Conservation (phyloP, 106 monocot genomes). For the Acorus calamus region DNA sequence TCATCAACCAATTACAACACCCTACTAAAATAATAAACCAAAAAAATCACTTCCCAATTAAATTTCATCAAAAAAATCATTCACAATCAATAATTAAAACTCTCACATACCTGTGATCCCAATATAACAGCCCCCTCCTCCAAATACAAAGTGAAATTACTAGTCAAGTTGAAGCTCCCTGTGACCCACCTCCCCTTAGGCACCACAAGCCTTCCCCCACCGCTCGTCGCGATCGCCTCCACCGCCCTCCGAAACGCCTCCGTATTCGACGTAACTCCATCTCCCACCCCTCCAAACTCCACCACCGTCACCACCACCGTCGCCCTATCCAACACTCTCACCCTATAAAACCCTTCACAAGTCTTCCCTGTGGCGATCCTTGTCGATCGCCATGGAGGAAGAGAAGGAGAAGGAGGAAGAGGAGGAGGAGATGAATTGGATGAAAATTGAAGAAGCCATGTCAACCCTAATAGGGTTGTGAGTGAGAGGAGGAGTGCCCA, state of each 20-base stretch:
- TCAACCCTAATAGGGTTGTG: conserved; percentile 14
- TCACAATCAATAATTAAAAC: background rate
- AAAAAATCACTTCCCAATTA: background rate
- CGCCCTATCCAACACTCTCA: conserved; percentile 10
- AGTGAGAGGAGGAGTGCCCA: conserved; percentile 16
- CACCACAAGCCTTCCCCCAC: conserved; percentile 61
- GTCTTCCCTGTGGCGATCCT: background rate
- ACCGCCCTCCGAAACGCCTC: conserved; percentile 50
- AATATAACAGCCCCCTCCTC: conserved; percentile 76
- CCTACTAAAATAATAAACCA: background rate
- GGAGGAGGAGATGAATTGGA: conserved; percentile 5
- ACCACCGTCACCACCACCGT: conserved; percentile 19
- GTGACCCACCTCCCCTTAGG: conserved; percentile 74
- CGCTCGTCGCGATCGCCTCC: conserved; percentile 20
- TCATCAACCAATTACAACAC: too few relatives aligned
- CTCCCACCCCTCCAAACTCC: conserved; percentile 76
- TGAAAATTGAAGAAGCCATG: background rate
- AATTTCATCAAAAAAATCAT: background rate
- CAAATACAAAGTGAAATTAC: conserved; percentile 76
- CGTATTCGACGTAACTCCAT: conserved; percentile 68
- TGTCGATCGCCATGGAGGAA: background rate
- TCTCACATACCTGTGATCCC: conserved; percentile 60
- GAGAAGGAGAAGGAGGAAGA: background rate
- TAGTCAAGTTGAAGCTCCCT: conserved; percentile 88
- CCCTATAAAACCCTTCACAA: conserved; percentile 41